Percentiles rank a stretch among this genome's conserved stretches.
Evolutionary conservation across 2,329 filamentous ascomycete genomes (phyloP).

Genomic region (Eutypa lata): DNA sequence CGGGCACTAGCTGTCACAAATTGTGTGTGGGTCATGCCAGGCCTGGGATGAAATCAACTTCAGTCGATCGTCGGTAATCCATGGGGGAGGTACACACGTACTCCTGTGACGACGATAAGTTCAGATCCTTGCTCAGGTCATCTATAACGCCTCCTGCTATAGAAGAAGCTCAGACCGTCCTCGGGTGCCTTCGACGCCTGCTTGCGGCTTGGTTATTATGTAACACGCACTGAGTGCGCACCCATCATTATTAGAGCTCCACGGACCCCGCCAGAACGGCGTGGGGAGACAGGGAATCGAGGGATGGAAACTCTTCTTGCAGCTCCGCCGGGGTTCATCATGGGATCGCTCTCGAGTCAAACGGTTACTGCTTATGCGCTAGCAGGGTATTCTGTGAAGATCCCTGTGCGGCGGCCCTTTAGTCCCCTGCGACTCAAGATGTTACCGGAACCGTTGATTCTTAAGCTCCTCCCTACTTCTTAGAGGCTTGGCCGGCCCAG

Average conservation of each 20-base stretch:
- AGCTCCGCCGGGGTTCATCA: not conserved
- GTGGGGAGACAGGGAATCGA: not conserved
- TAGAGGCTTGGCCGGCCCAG: conserved; percentile 17
- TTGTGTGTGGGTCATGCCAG: conserved; percentile 49
- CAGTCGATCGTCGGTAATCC: conserved; percentile 32
- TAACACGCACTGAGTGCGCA: conserved; percentile 6
- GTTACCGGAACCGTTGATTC: conserved; percentile 1
- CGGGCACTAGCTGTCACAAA: conserved; percentile 53
- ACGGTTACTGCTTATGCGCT: not conserved
- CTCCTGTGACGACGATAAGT: conserved; percentile 18
- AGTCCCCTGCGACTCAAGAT: not conserved
- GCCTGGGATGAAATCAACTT: conserved; percentile 37
- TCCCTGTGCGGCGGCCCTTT: not conserved
- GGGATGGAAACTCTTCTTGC: not conserved
- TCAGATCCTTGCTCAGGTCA: conserved; percentile 19
- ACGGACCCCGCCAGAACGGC: not conserved
- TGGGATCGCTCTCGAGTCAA: not conserved
- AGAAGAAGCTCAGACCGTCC: conserved; percentile 32
- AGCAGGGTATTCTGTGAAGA: not conserved
- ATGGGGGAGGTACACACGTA: conserved; percentile 19
- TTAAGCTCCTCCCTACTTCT: not conserved
- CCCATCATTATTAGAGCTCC: not conserved
- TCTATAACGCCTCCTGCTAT: conserved; percentile 41
- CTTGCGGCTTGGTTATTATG: conserved; percentile 15
- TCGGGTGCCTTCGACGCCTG: conserved; percentile 2